Evolutionary conservation across 139 green algal genomes (phyloP).

Genomic region (Auxenochlorella pyrenoidosa): DNA sequence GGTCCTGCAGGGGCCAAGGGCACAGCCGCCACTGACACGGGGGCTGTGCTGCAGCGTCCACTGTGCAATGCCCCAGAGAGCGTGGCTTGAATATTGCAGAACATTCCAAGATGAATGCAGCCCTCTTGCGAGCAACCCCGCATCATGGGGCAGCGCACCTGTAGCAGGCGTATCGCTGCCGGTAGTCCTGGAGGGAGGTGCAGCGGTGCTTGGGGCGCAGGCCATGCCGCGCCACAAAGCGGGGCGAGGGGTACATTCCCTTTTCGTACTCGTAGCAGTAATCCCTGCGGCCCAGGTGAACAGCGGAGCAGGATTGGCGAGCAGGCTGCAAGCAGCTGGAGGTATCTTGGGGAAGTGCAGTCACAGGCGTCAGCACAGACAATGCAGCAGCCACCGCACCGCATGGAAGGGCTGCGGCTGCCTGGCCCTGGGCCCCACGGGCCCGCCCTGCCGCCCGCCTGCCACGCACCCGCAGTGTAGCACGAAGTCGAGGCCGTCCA

Average conservation of each 20-base stretch:
- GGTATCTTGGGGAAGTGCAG: background rate
- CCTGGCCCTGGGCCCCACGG: no score
- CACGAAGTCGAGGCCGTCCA: conserved; percentile 44
- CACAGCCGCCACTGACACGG: no score
- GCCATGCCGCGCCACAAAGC: conserved; percentile 12
- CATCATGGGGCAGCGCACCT: background rate
- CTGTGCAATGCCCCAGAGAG: no score
- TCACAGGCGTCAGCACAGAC: background rate
- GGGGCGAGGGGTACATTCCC: background rate
- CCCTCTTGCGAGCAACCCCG: no score
- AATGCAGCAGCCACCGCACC: no score
- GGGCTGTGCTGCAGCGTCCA: no score
- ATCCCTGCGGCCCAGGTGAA: background rate
- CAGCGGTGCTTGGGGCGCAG: conserved; percentile 43
- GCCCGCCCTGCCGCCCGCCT: no score
- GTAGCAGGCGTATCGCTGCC: conserved; percentile 43
- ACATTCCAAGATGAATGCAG: no score
- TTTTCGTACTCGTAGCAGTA: conserved; percentile 43
- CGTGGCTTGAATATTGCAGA: no score
- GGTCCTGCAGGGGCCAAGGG: conserved; percentile 4
- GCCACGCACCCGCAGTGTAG: conserved; percentile 20
- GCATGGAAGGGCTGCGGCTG: no score
- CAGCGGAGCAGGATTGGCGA: no score
- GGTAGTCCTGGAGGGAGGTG: conserved; percentile 34
- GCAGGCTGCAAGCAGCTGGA: background rate